Base-by-base conservation (phyloP, 768 basidiomycete species). In the Coprinopsis cinerea region DNA sequence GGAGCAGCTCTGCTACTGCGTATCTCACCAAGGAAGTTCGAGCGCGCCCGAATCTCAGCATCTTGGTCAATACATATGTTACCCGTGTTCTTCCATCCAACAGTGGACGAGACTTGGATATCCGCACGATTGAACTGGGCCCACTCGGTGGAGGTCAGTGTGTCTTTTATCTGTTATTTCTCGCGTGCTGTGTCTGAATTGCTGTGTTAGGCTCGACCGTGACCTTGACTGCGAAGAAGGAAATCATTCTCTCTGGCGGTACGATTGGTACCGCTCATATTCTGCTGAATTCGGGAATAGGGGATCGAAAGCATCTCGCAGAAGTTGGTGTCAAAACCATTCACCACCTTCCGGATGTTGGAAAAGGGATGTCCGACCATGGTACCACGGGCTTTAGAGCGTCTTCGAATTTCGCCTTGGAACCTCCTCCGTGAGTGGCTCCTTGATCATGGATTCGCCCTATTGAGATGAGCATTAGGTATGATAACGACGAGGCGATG, bases 1-100 rank as follows among this genome's bases (percentile, higher is more conserved):
- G 67, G 20, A 64, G 65, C 23, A 67, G 65, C 39, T 57, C 67
- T 11, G 60, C 66, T 7, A 63, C 64, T 3, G 59, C 62, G 0
- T 70, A 67, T 45, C 58, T 70, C 10, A 55, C 54, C 2, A 48
- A 55, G 1, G 32, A 56, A 2, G 61, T 64, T 34, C 45, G 60
- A 0, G 42, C 53, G 2, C 47, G 68, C 14, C 46, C 51, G 1
- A 70, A 70, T 49, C 51, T 70, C 13, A 60, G 66, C 34, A 60
- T 70, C 30, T 37, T 70, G 17, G 36, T 67, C 11, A 55, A 65
- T 36, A 58, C 67, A 0, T 60, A 61, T 9, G 63, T 66, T 10
- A 59, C 63, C 2, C 59, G 65, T 2, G 52, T 69, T 17, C 35
- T 65, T 1, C 46, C 52, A 27, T 10, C 28, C 2, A 53, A 56